phyloP scores from a whole-genome alignment of 2,329 filamentous ascomycete species.

The Xylariaceae sp. region DNA sequence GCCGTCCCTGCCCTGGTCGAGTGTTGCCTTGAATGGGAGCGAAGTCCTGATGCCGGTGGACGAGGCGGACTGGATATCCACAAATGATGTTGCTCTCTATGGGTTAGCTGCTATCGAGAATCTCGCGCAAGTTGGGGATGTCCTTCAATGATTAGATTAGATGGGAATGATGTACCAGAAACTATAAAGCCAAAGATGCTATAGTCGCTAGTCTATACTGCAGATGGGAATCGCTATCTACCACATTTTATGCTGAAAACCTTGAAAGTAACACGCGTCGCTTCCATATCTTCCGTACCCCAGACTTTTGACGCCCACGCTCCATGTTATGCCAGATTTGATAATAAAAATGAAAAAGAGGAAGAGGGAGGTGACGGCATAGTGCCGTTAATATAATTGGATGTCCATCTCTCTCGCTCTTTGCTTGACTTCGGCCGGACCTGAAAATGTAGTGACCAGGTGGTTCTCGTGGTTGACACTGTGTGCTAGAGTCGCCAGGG shows the following conservation, averaged over 20 bases:
- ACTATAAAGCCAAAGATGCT: no score
- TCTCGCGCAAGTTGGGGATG: conserved; percentile 36
- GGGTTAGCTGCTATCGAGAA: conserved; percentile 53
- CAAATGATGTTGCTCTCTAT: conserved; percentile 52
- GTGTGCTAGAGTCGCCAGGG: conserved; percentile 7
- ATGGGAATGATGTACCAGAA: no score
- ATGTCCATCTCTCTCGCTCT: conserved; percentile 1
- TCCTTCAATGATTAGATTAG: conserved; percentile 8
- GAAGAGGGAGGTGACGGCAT: not conserved
- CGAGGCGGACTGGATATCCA: conserved; percentile 52
- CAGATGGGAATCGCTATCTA: no score
- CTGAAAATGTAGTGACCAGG: not conserved
- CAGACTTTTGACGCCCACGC: no score
- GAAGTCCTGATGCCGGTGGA: conserved; percentile 43
- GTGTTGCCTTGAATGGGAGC: conserved; percentile 37
- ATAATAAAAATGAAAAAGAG: not conserved
- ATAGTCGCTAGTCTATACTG: no score
- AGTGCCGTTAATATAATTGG: not conserved
- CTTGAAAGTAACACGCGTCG: no score
- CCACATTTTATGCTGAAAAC: no score
- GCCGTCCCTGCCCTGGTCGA: conserved; percentile 33
- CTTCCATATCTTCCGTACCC: no score
- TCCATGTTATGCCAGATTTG: no score
- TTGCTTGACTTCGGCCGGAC: conserved; percentile 2
- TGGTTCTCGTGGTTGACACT: not conserved